Evolutionary conservation across 768 basidiomycete species (phyloP).

Genomic region (Roridomyces roridus): DNA sequence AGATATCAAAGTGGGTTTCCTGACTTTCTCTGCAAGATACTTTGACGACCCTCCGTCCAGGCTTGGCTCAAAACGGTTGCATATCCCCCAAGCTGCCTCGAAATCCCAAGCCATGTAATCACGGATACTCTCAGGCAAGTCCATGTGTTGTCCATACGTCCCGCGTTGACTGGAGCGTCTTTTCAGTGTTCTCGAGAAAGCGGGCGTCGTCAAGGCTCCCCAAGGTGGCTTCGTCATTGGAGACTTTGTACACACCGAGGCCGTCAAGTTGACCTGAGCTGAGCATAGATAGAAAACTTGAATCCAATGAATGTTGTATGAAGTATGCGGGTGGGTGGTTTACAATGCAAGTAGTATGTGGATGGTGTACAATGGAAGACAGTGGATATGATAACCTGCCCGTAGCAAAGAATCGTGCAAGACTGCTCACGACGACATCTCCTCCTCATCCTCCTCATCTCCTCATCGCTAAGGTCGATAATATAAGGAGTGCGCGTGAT

Average conservation of each 20-base stretch:
- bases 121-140: constrained; percentile 72
- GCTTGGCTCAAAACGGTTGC: constrained; percentile 84
- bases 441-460: neutral
- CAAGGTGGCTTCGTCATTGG: constrained; percentile 60
- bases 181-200: constrained; percentile 71
- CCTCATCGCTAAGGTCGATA: constrained; percentile 15
- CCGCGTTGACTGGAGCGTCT: too few relatives aligned
- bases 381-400: too few relatives aligned
- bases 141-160: too few relatives aligned
- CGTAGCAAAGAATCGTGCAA: neutral
- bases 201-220: constrained; percentile 70
- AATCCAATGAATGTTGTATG: neutral
- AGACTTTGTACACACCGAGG: constrained; percentile 61
- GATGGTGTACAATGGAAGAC: constrained; percentile 12
- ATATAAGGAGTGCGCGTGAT: neutral
- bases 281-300: neutral
- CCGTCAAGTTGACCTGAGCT: constrained; percentile 55
- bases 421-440: too few relatives aligned
- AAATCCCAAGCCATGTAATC: constrained; percentile 70
- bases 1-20: constrained; percentile 70
- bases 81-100: constrained; percentile 71
- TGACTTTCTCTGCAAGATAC: neutral
- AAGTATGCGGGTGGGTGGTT: too few relatives aligned
- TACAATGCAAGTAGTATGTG: neutral
- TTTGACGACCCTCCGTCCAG: constrained; percentile 40